Evolutionary conservation across 108 stramenopile genomes (phyloP).

Genomic region (Cyclotella atomus): DNA sequence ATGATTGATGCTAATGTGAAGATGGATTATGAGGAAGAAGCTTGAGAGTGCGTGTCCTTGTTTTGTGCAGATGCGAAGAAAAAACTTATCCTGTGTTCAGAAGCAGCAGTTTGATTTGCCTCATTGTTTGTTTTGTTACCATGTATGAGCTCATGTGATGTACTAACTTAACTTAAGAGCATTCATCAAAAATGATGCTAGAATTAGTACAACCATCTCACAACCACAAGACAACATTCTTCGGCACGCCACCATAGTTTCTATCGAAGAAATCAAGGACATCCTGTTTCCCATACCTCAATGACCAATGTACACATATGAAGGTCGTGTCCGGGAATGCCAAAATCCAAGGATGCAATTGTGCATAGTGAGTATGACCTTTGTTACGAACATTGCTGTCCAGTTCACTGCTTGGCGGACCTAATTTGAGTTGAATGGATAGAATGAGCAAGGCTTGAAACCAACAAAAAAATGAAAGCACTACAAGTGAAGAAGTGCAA

Average conservation of each 20-base stretch:
- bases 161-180: too few species aligned
- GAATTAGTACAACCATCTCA: too few species aligned
- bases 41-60: too few species aligned
- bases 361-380: constrained; percentile 67
- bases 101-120: too few species aligned
- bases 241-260: constrained; percentile 61
- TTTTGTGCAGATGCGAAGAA: too few species aligned
- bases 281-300: constrained; percentile 49
- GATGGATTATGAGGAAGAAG: background rate
- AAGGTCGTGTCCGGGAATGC: constrained; percentile 64
- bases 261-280: constrained; percentile 52
- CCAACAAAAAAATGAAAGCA: too few species aligned
- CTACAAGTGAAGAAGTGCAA: too few species aligned
- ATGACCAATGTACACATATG: constrained; percentile 59
- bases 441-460: background rate
- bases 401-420: constrained; percentile 39
- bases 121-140: too few species aligned
- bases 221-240: constrained; percentile 67
- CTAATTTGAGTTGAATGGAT: background rate
- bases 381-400: constrained; percentile 42
- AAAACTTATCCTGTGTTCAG: too few species aligned
- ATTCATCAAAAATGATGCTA: too few species aligned
- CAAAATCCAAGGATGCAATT: constrained; percentile 63
- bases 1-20: constrained; percentile 1
- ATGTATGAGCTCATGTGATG: too few species aligned